Conservation (phyloP, 2,329 filamentous ascomycete species). For the Nothophaeocryptopus gaeumannii region DNA sequence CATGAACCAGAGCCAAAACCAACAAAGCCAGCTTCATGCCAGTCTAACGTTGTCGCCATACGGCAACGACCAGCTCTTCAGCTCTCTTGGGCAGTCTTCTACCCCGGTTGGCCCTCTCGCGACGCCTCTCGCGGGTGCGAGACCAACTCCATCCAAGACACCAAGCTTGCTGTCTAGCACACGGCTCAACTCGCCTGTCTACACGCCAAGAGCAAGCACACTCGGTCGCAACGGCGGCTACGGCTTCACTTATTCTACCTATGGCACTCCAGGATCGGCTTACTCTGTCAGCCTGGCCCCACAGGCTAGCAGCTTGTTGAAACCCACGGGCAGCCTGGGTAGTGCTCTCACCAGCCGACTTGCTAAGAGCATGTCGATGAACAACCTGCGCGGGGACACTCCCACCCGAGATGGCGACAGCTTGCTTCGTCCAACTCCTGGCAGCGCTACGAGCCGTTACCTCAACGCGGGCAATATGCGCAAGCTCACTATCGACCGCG, state of each 20-base stretch:
- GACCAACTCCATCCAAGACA: constrained; percentile 29
- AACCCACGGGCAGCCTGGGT: constrained; percentile 60
- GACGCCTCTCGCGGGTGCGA: constrained; percentile 75
- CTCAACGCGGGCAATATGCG: constrained; percentile 75
- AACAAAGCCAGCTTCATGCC: constrained; percentile 55
- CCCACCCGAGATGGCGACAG: constrained; percentile 71
- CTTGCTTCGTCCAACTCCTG: constrained; percentile 67
- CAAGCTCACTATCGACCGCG: constrained; percentile 87
- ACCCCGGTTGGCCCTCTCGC: constrained; percentile 83
- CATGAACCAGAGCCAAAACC: constrained; percentile 41
- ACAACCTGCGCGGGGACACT: constrained; percentile 71
- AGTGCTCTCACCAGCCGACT: constrained; percentile 55
- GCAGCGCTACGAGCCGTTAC: constrained; percentile 60
- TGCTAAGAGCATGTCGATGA: constrained; percentile 84
- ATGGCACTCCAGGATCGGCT: constrained; percentile 67
- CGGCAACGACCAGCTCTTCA: constrained; percentile 82
- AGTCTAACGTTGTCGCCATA: constrained; percentile 80
- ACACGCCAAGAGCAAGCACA: constrained; percentile 60
- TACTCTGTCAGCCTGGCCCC: constrained; percentile 61
- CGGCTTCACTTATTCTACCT: constrained; percentile 85
- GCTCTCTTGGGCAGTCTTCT: constrained; percentile 63
- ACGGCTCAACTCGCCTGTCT: constrained; percentile 66
- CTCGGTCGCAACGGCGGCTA: constrained; percentile 56
- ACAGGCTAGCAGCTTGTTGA: constrained; percentile 62
- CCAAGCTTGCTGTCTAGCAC: constrained; percentile 31